phyloP scores from a whole-genome alignment of 2,329 filamentous ascomycete genomes.

The Plenodomus tracheiphilus region DNA sequence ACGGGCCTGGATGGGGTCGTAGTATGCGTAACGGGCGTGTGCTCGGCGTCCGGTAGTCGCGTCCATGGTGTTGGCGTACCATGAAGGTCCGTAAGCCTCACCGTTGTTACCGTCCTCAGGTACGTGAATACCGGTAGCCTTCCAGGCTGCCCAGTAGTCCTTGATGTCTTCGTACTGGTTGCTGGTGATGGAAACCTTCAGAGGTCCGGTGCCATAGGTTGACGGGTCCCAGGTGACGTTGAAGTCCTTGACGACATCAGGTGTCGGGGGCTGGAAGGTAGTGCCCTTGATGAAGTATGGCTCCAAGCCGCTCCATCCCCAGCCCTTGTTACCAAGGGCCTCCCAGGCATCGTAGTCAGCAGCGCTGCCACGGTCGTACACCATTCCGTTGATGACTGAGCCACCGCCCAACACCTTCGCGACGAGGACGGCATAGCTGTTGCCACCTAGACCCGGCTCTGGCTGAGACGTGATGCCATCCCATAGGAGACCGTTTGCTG shows the following conservation, averaged over 20 bases:
- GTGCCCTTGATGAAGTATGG: slow-evolving; percentile 34
- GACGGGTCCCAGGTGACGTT: slow-evolving; percentile 34
- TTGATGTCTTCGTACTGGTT: slow-evolving; percentile 34
- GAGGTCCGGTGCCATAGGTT: slow-evolving; percentile 28
- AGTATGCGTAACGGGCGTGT: slow-evolving; percentile 35
- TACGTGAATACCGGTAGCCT: slow-evolving; percentile 18
- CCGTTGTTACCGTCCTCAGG: slow-evolving; percentile 27
- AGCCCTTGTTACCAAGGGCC: slow-evolving; percentile 61
- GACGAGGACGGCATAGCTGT: slow-evolving; percentile 23
- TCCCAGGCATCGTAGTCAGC: slow-evolving; percentile 58
- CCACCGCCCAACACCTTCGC: slow-evolving; percentile 35
- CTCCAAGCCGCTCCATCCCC: slow-evolving; percentile 57
- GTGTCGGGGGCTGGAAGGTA: slow-evolving; percentile 28
- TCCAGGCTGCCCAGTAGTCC: slow-evolving; percentile 30
- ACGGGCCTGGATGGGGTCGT: slow-evolving; percentile 29
- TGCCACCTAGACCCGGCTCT: slow-evolving; percentile 25
- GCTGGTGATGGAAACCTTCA: slow-evolving; percentile 29
- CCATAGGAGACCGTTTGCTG: slow-evolving; percentile 24
- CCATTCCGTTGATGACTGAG: slow-evolving; percentile 43
- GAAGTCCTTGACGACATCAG: slow-evolving; percentile 19
- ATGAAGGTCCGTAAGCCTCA: slow-evolving; percentile 26
- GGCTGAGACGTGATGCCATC: slow-evolving; percentile 25
- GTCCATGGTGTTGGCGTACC: slow-evolving; percentile 36
- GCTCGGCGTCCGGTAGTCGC: slow-evolving; percentile 24
- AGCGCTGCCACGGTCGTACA: slow-evolving; percentile 38